These are phyloP conservation scores for Dactylellina drechsleri DNA, from an alignment of 2,329 filamentous ascomycete genomes.

Conservation along the genomic window DNA sequence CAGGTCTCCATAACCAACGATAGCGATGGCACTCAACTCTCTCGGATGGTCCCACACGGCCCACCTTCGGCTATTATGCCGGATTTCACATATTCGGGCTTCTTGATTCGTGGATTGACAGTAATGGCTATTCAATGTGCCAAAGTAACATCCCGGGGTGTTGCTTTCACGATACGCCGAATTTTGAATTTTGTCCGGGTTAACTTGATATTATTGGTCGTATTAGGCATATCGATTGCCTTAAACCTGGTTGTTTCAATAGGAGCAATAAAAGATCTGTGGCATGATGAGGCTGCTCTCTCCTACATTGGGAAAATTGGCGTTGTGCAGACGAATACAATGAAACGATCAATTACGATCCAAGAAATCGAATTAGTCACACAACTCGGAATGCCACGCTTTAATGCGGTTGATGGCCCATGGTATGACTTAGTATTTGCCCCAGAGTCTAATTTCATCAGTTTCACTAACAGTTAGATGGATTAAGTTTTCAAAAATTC, in stretches of 20 bases:
- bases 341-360: conserved; percentile 48
- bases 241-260: conserved; percentile 33
- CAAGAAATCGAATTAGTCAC: conserved; percentile 38
- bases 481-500: conserved; percentile 46
- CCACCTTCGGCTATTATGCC: conserved; percentile 31
- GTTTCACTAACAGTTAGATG: conserved; percentile 2
- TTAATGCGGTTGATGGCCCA: conserved; percentile 26
- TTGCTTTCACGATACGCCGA: neutral
- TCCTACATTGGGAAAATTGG: conserved; percentile 42
- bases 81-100: conserved; percentile 18
- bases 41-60: neutral
- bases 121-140: conserved; percentile 1
- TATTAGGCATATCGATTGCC: conserved; percentile 32
- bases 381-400: conserved; percentile 23
- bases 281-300: conserved; percentile 39
- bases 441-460: neutral
- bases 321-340: conserved; percentile 23
- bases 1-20: conserved; percentile 18
- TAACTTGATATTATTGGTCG: conserved; percentile 24
- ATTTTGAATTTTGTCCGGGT: conserved; percentile 19
- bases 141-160: neutral
- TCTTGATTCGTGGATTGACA: conserved; percentile 12
- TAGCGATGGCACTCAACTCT: neutral
- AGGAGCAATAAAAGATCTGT: conserved; percentile 29
- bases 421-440: conserved; percentile 23